phyloP scores from a whole-genome alignment of 106 monocot genomes.

The Iris macrosiphon region DNA sequence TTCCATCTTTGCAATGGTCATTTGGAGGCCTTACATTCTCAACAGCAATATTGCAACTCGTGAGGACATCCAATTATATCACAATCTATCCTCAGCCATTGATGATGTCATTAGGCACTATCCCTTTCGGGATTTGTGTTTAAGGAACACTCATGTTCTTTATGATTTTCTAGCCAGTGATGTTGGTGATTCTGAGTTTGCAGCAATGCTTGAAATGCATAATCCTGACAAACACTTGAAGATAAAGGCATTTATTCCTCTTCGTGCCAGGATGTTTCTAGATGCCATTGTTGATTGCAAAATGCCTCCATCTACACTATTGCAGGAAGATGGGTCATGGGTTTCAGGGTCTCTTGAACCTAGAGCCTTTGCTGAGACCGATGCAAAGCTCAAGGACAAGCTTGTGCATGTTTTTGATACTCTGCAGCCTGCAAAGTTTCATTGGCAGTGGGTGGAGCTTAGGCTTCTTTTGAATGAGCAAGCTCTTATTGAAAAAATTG shows the following conservation, averaged over 20 bases:
- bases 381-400: conserved; percentile 59
- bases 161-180: conserved; percentile 76
- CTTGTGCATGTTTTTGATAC: conserved; percentile 89
- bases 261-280: conserved; percentile 78
- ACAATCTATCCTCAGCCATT: conserved; percentile 51
- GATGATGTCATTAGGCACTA: conserved; percentile 71
- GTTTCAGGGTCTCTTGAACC: conserved; percentile 37
- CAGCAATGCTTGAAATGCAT: conserved; percentile 78
- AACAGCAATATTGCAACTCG: conserved; percentile 52
- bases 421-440: conserved; percentile 93
- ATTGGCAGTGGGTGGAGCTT: conserved; percentile 99
- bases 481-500: conserved; percentile 77
- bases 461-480: conserved; percentile 94
- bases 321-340: conserved; percentile 69
- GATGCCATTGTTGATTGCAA: conserved; percentile 79
- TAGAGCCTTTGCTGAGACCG: conserved; percentile 42
- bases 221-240: conserved; percentile 66
- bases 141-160: conserved; percentile 49
- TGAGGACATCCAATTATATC: conserved; percentile 79
- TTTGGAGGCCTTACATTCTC: conserved; percentile 83
- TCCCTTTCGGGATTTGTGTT: conserved; percentile 81
- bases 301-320: conserved; percentile 61
- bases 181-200: conserved; percentile 78
- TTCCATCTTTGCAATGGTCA: conserved; percentile 82
- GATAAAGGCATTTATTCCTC: conserved; percentile 80